phyloP scores from a whole-genome alignment of 441 rosid genomes.

The Gossypium lobatum region DNA sequence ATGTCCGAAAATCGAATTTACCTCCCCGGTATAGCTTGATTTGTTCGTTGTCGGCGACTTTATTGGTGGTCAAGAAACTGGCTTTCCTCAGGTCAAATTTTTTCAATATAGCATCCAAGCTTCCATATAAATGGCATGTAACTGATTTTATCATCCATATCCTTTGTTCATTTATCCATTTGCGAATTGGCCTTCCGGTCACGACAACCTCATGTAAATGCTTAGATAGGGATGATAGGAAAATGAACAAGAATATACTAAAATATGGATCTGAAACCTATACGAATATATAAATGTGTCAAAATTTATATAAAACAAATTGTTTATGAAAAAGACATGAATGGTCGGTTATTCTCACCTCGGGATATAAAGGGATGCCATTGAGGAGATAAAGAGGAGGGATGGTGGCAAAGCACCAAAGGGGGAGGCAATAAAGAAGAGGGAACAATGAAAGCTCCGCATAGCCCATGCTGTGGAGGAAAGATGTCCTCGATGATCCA shows the following conservation, averaged over 20 bases:
- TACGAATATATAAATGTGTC: background rate
- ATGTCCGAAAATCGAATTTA: constrained; percentile 25
- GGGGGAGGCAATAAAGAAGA: constrained; percentile 10
- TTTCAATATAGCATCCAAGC: constrained; percentile 28
- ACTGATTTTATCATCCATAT: constrained; percentile 34
- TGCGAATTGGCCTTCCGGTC: constrained; percentile 19
- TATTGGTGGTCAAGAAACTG: constrained; percentile 30
- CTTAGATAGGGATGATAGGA: constrained; percentile 18
- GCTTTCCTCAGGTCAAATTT: constrained; percentile 23
- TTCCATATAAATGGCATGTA: constrained; percentile 26
- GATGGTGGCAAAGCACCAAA: constrained; percentile 11
- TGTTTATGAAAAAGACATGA: background rate
- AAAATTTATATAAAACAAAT: background rate
- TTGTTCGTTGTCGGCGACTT: constrained; percentile 22
- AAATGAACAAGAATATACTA: constrained; percentile 25
- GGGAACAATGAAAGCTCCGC: constrained; percentile 12
- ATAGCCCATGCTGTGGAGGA: constrained; percentile 8
- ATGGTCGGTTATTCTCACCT: background rate
- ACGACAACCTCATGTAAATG: constrained; percentile 29
- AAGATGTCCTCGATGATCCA: constrained; percentile 1
- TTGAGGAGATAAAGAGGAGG: constrained; percentile 6
- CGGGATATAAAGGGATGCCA: constrained; percentile 1
- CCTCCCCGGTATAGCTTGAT: constrained; percentile 24
- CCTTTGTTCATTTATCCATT: constrained; percentile 26
- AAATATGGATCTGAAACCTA: constrained; percentile 33